These are phyloP conservation scores for Boletus smithii DNA, from an alignment of 1,284 basidiomycete genomes.

Conservation along the genomic window DNA sequence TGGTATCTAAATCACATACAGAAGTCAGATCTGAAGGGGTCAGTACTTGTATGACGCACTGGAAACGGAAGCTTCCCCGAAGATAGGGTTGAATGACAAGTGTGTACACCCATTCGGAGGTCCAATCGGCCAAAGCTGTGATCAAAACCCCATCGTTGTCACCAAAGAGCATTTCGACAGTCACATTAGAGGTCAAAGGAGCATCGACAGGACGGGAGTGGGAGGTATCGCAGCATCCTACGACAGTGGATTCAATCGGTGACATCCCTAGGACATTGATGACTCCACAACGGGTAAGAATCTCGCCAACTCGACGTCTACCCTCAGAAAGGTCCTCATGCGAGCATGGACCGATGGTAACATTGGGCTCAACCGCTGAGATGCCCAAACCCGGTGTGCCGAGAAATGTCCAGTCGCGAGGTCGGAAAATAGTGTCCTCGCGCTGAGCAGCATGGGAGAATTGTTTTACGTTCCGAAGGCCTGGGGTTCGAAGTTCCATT, in stretches of 20 bases:
- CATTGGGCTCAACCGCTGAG: neutral
- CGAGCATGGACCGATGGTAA: neutral
- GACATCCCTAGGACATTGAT: constrained; percentile 8
- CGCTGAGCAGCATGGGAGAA: neutral
- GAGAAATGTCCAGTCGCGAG: constrained; percentile 3
- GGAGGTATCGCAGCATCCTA: neutral
- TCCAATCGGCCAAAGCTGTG: constrained; percentile 27
- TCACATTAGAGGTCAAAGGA: neutral
- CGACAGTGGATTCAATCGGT: neutral
- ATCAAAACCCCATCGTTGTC: constrained; percentile 11
- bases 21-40: constrained; percentile 2
- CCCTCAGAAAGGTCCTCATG: constrained; percentile 17
- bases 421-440: neutral
- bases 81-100: constrained; percentile 27
- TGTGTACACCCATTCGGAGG: constrained; percentile 28
- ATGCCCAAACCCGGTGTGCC: constrained; percentile 1
- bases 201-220: neutral
- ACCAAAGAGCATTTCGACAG: neutral
- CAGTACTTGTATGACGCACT: constrained; percentile 18
- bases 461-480: neutral
- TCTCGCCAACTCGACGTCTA: constrained; percentile 23
- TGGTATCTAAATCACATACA: constrained; percentile 20
- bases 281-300: constrained; percentile 26
- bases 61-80: constrained; percentile 20
- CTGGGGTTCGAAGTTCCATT: constrained; percentile 12